A percentile compares a stretch with the other conserved stretches of the same genome.
These are phyloP conservation scores for Fusarium tanahbumbuense DNA, from an alignment of 2,329 filamentous ascomycete genomes.

Conservation along the genomic window DNA sequence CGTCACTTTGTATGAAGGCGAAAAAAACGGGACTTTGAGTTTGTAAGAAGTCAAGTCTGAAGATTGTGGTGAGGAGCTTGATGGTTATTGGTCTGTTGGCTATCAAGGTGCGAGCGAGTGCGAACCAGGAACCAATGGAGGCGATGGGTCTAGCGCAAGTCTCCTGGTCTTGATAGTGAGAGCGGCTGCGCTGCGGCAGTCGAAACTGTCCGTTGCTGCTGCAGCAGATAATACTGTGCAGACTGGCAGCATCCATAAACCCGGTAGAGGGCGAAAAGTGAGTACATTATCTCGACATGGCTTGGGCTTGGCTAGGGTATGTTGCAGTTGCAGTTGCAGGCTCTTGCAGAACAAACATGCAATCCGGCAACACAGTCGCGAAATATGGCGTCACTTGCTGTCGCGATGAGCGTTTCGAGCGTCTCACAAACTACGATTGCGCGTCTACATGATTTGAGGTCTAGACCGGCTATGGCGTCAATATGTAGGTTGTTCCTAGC, in stretches of 20 bases:
- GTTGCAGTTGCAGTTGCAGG: slow-evolving; percentile 2
- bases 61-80: slow-evolving; percentile 24
- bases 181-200: slow-evolving; percentile 22
- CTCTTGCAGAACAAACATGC: slow-evolving; percentile 28
- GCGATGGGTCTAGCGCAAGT: slow-evolving; percentile 31
- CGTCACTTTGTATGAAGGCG: slow-evolving; percentile 18
- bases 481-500: background rate
- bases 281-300: slow-evolving; percentile 12
- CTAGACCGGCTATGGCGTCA: slow-evolving; percentile 9
- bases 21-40: slow-evolving; percentile 15
- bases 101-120: slow-evolving; percentile 25
- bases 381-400: slow-evolving; percentile 44
- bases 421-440: slow-evolving; percentile 36
- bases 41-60: slow-evolving; percentile 2
- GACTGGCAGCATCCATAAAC: slow-evolving; percentile 28
- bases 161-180: background rate
- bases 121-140: slow-evolving; percentile 36
- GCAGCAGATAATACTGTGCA: slow-evolving; percentile 27
- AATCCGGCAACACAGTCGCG: slow-evolving; percentile 36
- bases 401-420: slow-evolving; percentile 34
- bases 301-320: slow-evolving; percentile 18
- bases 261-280: slow-evolving; percentile 19
- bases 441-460: slow-evolving; percentile 19
- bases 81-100: slow-evolving; percentile 34
- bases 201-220: slow-evolving; percentile 11